Base-by-base conservation (phyloP, 331 rosid genomes). In the Acacia concinna region DNA sequence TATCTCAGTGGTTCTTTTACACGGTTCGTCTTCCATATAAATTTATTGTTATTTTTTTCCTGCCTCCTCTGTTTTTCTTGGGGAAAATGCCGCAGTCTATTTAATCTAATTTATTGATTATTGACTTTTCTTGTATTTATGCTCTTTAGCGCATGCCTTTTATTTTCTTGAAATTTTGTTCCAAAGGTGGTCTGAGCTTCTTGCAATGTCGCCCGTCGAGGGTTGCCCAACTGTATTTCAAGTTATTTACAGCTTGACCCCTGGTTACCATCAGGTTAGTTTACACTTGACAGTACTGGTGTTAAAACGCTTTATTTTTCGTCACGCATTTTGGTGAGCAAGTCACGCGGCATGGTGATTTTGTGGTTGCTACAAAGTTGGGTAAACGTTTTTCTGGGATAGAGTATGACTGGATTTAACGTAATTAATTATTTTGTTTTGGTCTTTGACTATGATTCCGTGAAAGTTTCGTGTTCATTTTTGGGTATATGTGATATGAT, bases 171-270 rank as follows among this genome's bases (percentile, higher is more conserved):
- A 15, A 27, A 56, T 67, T 62, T 75, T 72, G n/a, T 28, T 60
- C 56, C 79, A 68, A 75, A 96, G 99, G 89, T 96, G 99, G 99
- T 89, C 98, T 52, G 97, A 90, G 90, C 97, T 93, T 64, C 83
- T 96, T 70, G 95, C 89, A 60, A 93, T 96, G 99, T 87, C 97
- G 10, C 97, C 98, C 0, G 91, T 93, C 4, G 99, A 96, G 87
- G 98, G 98, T 46, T 90, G 97, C 75, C 96, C 97, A 43, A 90
- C 96, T 54, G 98, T 96, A 81, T 96, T 90, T 85, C 99, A 93
- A 91, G 94, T 95, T 41, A 86, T 96, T 75, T 91, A 90, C 84
- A 90, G 91, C 80, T 82, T 93, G 82, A 74, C 86, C 59, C 99
- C 99, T 0, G 99, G 99, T 78, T 85, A 73, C 81, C 98, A 96